Evolutionary conservation across 2,329 filamentous ascomycete species (phyloP), one percentile per base, ranked within the genome.

Genomic region (Albifimbria verrucaria): DNA sequence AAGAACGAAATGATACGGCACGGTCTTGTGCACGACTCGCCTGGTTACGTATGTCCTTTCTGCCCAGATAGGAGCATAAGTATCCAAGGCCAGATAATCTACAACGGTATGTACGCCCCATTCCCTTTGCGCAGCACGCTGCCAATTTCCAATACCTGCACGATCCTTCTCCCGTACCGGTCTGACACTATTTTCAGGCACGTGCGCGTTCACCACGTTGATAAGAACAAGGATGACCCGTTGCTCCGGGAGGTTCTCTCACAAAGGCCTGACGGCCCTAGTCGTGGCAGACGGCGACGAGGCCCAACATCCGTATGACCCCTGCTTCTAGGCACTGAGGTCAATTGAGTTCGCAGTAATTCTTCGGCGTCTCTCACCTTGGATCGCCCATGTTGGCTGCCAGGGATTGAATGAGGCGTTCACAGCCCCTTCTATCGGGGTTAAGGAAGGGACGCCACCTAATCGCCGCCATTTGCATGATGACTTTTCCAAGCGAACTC

Each of bases 31-130:
- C 94, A 99, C 65, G 88, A 92, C 59, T 96, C 91, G 7, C 94
- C 94, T 1, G 93, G 93, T 55, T 99, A 97, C 65, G 86, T 96
- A 25, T 99, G 94, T 69, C 94, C 94, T 0, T 97, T 97, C 67
- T 99, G 94, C 69, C 89, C 91, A 1, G 92, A 96, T 64, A 82
- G 92, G 92, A 97, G 68, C 93, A 97, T 70, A 92, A 89, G 67
- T 97, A 97, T 68, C 94, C 94, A 5, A 81, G 94, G 61, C 94
- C 94, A 28, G 94, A 99, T 69, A 97, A 97, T 76, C 75, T 99
- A 52, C 93, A 97, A 76, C 86, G 93, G 90, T 95, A 78, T 59
- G 81, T 24, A 15, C 32, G n/a, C n/a, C n/a, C n/a, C n/a, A n/a
- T n/a, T n/a, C n/a, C n/a, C n/a, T n/a, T n/a, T n/a, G n/a, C n/a